Base-by-base conservation (phyloP, 164 flowering plant species). In the Pachysandra terminalis region DNA sequence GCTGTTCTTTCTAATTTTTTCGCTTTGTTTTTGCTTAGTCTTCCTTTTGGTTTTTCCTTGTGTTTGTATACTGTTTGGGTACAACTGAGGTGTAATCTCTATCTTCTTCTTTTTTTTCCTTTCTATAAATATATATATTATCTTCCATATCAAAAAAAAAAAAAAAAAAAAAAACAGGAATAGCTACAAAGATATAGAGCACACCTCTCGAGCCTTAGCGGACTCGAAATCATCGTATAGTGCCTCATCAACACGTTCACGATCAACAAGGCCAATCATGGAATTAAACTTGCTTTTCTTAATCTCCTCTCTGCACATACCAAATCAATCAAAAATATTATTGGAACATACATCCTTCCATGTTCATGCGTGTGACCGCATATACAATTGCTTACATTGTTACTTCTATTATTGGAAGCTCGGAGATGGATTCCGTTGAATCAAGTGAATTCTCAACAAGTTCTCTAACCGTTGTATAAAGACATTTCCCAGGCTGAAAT, bases 401-500 rank as follows among this genome's bases (percentile, higher is more conserved):
- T 59, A 96, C 77, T 76, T 96, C 98, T 24, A 96, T 82, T 5
- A 79, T 72, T 10, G 98, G 99, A 77, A 96, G 99, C 82, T 96
- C 91, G 17, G 97, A 85, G 66, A 93, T 84, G 14, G 98, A 84
- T 80, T 96, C 98, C 0, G 98, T 89, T 16, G 99, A 96, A 83
- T 96, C 99, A 37, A 96, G 96, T 0, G 97, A 80, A 78, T 93
- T 96, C 61, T 93, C 99, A 63, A 96, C 96, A 58, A 96, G 92
- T 73, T 96, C 99, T 74, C 99, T 77, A 27, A 93, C 98, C 15
- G 99, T 96, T 14, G 99, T 93, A 72, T 96, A 96, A 23, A 96
- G 85, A 53, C 77, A 76, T 72, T 96, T 96, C 54, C 99, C 99
- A 1, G 97, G 96, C 99, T 96, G 85, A 67, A 73, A 72, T 61